A percentile compares a stretch with the other conserved stretches of the same genome.
These are phyloP conservation scores for Cerrena zonata DNA, from an alignment of 1,284 basidiomycete genomes.

Conservation along the genomic window DNA sequence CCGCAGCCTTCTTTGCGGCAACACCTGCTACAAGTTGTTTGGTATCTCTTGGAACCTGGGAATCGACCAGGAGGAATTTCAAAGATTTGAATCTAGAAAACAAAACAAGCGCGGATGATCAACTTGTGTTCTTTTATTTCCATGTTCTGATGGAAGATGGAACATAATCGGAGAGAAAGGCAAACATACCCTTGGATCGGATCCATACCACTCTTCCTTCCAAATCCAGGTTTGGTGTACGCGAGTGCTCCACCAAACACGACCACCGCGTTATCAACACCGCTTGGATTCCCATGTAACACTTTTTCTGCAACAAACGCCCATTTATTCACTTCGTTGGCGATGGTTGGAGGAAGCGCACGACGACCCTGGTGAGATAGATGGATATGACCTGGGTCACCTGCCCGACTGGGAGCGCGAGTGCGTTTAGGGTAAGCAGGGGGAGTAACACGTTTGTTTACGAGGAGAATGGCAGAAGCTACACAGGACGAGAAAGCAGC, in stretches of 20 bases:
- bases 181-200: constrained; percentile 76
- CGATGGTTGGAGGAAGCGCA: constrained; percentile 52
- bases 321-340: constrained; percentile 85
- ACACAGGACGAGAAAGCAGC: constrained; percentile 91
- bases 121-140: too few relatives aligned
- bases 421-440: constrained; percentile 44
- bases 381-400: constrained; percentile 48
- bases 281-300: constrained; percentile 94
- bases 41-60: constrained; percentile 87
- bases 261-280: constrained; percentile 93
- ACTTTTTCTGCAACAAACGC: constrained; percentile 96
- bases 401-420: constrained; percentile 31
- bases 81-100: constrained; percentile 56
- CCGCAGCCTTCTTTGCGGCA: constrained; percentile 62
- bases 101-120: constrained; percentile 5
- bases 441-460: constrained; percentile 54
- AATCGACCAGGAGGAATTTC: constrained; percentile 87
- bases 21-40: constrained; percentile 92
- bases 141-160: constrained; percentile 4
- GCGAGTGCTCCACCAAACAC: constrained; percentile 90
- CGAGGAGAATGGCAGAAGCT: constrained; percentile 76
- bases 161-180: constrained; percentile 1
- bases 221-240: constrained; percentile 80
- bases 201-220: constrained; percentile 75
- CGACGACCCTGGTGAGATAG: constrained; percentile 61